phyloP scores from a whole-genome alignment of 2,329 filamentous ascomycete genomes.

The Gnomoniopsis sp. region DNA sequence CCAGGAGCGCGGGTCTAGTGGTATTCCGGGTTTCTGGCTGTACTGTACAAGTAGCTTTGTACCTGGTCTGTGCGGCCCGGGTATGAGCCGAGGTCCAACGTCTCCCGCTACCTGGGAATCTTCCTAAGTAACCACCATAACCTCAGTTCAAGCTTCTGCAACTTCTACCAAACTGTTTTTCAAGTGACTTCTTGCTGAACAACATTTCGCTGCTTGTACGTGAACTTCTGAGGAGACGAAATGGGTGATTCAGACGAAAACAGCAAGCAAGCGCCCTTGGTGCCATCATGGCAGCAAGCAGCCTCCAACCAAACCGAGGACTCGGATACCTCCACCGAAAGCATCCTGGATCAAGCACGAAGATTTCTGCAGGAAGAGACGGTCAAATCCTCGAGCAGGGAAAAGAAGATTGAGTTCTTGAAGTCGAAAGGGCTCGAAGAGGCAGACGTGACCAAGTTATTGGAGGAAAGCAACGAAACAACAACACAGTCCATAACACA shows the following conservation, averaged over 20 bases:
- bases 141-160: not conserved
- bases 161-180: not conserved
- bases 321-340: constrained; percentile 14
- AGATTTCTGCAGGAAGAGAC: constrained; percentile 73
- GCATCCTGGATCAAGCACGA: constrained; percentile 61
- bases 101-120: not conserved
- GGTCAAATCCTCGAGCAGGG: constrained; percentile 64
- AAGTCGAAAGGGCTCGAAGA: constrained; percentile 69
- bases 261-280: constrained; percentile 13
- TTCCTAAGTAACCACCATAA: not conserved
- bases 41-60: not conserved
- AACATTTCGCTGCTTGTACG: too few species aligned
- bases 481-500: not conserved
- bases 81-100: constrained; percentile 15
- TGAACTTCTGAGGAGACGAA: too few species aligned
- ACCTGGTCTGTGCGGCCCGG: constrained; percentile 11
- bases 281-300: constrained; percentile 20
- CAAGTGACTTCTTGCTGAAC: not conserved
- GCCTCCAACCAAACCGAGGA: constrained; percentile 6
- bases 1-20: too few species aligned
- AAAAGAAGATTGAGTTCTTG: constrained; percentile 74
- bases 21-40: too few species aligned
- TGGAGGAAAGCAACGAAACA: constrained; percentile 36
- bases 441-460: constrained; percentile 64
- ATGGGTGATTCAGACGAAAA: constrained; percentile 24